Percentiles rank a stretch among this genome's conserved stretches.
Evolutionary conservation across 192 early-diverging fungal species (phyloP).

Genomic region (Coemansia sp.): DNA sequence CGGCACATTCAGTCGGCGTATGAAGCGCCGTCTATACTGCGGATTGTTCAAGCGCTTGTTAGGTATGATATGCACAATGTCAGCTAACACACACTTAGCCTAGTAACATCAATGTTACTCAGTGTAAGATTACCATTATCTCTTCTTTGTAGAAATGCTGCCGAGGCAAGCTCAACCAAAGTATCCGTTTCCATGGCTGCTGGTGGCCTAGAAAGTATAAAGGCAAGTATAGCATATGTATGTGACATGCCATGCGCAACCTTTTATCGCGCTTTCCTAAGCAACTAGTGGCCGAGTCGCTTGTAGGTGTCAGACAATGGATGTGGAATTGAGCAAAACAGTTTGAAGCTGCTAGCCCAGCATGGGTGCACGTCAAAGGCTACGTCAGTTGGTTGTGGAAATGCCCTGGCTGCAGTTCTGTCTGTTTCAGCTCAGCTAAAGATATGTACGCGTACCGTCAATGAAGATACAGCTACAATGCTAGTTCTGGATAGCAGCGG

Average conservation of each 20-base stretch:
- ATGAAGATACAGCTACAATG: slow-evolving; percentile 14
- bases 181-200: slow-evolving; percentile 21
- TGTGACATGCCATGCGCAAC: background rate
- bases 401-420: slow-evolving; percentile 32
- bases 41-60: slow-evolving; percentile 44
- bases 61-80: slow-evolving; percentile 4
- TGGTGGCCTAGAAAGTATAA: slow-evolving; percentile 30
- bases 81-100: background rate
- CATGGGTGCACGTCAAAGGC: slow-evolving; percentile 35
- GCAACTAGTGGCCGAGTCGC: background rate
- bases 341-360: slow-evolving; percentile 19
- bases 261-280: background rate
- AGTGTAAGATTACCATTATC: background rate
- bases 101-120: background rate
- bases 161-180: slow-evolving; percentile 25
- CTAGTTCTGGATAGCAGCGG: slow-evolving; percentile 20
- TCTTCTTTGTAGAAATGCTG: slow-evolving; percentile 16
- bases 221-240: slow-evolving; percentile 14
- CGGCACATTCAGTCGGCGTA: slow-evolving; percentile 34
- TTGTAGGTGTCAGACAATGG: slow-evolving; percentile 36
- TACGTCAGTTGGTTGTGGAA: slow-evolving; percentile 1
- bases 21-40: slow-evolving; percentile 24
- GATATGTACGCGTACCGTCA: slow-evolving; percentile 27
- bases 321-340: slow-evolving; percentile 13
- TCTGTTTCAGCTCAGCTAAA: slow-evolving; percentile 26